Evolutionary conservation across 1,139 yeast genomes (phyloP).

Genomic region (Saccharomycopsis phalli): DNA sequence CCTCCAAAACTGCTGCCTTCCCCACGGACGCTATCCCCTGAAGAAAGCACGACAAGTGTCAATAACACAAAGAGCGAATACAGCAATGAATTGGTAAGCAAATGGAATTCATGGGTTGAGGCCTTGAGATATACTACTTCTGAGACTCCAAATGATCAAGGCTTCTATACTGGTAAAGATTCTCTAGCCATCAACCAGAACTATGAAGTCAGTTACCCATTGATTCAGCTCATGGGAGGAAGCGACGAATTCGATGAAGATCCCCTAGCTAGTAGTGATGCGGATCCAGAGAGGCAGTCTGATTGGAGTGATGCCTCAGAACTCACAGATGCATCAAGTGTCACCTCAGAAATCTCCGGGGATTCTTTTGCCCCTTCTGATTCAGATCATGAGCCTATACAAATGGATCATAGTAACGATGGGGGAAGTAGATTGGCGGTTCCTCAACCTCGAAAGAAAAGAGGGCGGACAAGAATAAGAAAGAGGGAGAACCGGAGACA

Average conservation of each 20-base stretch:
- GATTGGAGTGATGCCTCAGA: conserved; percentile 5
- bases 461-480: conserved; percentile 17
- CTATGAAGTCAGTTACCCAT: background rate
- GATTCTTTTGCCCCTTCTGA: conserved; percentile 4
- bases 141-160: conserved; percentile 25
- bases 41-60: conserved; percentile 13
- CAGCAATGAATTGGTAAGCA: conserved; percentile 16
- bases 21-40: background rate
- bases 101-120: conserved; percentile 22
- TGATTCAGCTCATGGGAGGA: background rate
- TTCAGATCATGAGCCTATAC: background rate
- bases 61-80: too few relatives aligned
- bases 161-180: conserved; percentile 30
- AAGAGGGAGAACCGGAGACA: conserved; percentile 10
- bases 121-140: conserved; percentile 14
- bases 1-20: background rate
- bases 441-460: conserved; percentile 16
- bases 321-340: conserved; percentile 6
- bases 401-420: background rate
- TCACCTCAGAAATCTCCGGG: conserved; percentile 5
- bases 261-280: background rate
- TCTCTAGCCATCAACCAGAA: conserved; percentile 7
- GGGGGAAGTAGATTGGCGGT: background rate
- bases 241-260: too few relatives aligned
- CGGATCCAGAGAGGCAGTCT: background rate